Base-by-base conservation (phyloP, 2,329 filamentous ascomycete species). In the Aspergillus sp. region DNA sequence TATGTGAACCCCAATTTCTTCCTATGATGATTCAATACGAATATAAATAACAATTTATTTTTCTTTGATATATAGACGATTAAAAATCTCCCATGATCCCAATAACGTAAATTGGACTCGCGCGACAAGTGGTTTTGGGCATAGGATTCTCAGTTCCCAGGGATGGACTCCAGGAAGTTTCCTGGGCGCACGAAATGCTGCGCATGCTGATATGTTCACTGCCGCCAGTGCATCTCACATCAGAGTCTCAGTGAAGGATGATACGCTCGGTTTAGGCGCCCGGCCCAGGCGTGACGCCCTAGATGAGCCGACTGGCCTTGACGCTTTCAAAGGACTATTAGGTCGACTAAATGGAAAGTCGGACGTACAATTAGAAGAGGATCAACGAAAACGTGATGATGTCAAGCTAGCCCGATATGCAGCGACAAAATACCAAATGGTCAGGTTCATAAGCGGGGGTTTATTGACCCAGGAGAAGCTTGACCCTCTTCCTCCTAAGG, bases 81-180 rank as follows among this genome's bases (percentile, higher is more conserved):
- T 76, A 42, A 94, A 91, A 71, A 82, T 97, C 62, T 85, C 85
- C 55, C 78, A 85, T 64, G 93, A 98, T 69, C 93, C 93, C 5
- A 96, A 97, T 72, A 98, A 97, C 68, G 95, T 88, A 42, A 82
- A 80, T 76, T 98, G 93, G 93, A 83, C 85, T 47, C 83, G 84
- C 60, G 85, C 90, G 64, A 87, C 85, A 54, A 79, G 78, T 47
- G 83, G 82, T 45, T 97, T 93, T 66, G 93, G 93, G 57, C 90
- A 95, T 66, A 87, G 83, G 62, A 91, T 97, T 56, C 82, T 98
- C 61, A 81, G 83, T 43, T 77, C 85, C 10, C 89, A 96, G 61
- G 93, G 93, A 54, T 98, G 93, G 93, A 79, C 83, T 51, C 88
- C 90, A 0, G 93, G 93, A 33, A 78, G 85, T 54, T 86, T 81